These are phyloP conservation scores for Aureobasidium melanogenum DNA, from an alignment of 2,329 filamentous ascomycete genomes.

Conservation along the genomic window DNA sequence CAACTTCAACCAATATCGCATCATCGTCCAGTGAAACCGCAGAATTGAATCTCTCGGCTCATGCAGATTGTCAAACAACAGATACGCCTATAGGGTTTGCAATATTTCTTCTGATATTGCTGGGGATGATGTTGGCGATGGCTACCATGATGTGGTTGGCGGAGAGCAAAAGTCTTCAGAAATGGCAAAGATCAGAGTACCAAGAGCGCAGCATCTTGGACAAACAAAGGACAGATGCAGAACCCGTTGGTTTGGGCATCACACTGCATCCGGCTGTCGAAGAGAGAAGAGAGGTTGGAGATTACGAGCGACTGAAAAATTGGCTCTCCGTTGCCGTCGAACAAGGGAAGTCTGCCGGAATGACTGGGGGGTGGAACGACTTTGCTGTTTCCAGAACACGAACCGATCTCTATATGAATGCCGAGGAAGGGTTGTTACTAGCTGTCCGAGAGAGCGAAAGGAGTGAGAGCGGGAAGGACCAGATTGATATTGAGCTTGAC, in stretches of 20 bases:
- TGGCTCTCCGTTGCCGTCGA: too few species aligned
- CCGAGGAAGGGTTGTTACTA: background rate
- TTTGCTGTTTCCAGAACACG: background rate
- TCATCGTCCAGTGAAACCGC: background rate
- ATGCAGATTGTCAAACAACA: background rate
- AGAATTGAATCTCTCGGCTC: too few species aligned
- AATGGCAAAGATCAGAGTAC: background rate
- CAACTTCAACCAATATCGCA: background rate
- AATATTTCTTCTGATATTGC: background rate
- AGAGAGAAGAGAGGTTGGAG: background rate
- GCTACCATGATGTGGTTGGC: background rate
- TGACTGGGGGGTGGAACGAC: background rate
- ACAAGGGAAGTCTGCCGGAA: background rate
- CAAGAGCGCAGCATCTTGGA: background rate
- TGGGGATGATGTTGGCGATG: background rate
- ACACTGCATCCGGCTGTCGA: background rate
- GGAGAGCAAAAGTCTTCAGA: background rate
- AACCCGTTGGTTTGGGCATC: background rate
- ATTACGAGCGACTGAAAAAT: too few species aligned
- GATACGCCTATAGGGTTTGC: background rate
- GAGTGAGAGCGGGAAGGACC: background rate
- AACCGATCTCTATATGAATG: background rate
- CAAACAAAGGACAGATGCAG: too few species aligned
- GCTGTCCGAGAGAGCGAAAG: background rate
- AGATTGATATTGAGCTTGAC: too few species aligned